A percentile compares a stretch with the other conserved stretches of the same genome.
These are phyloP conservation scores for Capsella rubella DNA, from an alignment of 441 rosid genomes.

Conservation along the genomic window DNA sequence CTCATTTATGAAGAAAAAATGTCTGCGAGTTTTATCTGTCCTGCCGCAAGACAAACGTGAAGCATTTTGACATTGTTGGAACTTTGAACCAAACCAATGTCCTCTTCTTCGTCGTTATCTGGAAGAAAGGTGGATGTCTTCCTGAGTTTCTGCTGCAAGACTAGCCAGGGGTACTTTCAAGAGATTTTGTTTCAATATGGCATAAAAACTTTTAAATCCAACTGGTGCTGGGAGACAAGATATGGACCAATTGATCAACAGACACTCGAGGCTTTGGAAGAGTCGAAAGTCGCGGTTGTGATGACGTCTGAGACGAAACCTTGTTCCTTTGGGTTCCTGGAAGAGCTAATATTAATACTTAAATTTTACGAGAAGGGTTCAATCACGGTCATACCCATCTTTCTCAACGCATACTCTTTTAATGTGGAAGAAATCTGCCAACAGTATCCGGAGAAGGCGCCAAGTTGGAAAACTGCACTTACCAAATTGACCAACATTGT, in stretches of 20 bases:
- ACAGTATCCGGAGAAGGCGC: neutral
- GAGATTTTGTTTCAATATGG: neutral
- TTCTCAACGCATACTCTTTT: neutral
- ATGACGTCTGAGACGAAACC: neutral
- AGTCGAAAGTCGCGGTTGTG: slow-evolving; percentile 4
- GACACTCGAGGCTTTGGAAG: slow-evolving; percentile 7
- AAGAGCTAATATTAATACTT: slow-evolving; percentile 4
- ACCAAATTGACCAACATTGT: neutral
- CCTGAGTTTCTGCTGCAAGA: neutral
- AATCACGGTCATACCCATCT: slow-evolving; percentile 21
- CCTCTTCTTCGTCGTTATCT: neutral
- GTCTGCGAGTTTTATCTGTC: too few species aligned
- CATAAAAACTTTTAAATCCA: neutral
- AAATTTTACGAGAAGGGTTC: neutral
- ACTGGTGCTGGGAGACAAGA: neutral
- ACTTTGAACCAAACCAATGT: neutral
- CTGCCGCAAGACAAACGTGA: too few species aligned
- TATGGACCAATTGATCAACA: neutral
- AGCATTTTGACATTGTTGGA: too few species aligned
- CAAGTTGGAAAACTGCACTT: slow-evolving; percentile 2
- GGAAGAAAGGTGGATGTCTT: slow-evolving; percentile 14
- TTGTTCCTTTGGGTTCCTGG: slow-evolving; percentile 15
- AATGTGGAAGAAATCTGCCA: neutral
- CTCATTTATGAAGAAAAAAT: too few species aligned
- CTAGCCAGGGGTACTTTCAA: too few species aligned